A percentile compares a stretch with the other conserved stretches of the same genome.
phyloP scores from a whole-genome alignment of 2,329 filamentous ascomycete genomes.

The Gremmenia infestans region DNA sequence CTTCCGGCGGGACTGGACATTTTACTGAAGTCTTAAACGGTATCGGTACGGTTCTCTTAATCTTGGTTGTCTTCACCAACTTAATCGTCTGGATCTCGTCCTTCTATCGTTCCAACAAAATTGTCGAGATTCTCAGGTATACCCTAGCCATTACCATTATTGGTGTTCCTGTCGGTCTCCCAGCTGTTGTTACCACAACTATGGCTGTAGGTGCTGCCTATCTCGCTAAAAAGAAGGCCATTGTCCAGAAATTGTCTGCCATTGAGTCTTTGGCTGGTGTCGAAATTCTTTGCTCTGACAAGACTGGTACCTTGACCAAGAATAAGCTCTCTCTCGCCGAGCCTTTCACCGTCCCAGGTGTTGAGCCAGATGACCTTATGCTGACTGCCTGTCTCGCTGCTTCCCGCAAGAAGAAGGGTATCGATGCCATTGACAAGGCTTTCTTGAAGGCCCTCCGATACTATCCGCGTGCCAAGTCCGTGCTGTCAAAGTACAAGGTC shows the following conservation, averaged over 20 bases:
- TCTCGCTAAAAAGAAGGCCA: conserved; percentile 86
- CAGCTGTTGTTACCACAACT: conserved; percentile 87
- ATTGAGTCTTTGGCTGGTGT: conserved; percentile 91
- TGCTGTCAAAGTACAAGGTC: conserved; percentile 78
- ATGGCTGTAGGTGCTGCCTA: conserved; percentile 93
- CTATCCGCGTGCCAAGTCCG: conserved; percentile 77
- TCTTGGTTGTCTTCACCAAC: conserved; percentile 76
- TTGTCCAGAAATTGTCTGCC: conserved; percentile 86
- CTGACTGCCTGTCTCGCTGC: conserved; percentile 85
- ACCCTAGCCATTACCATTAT: conserved; percentile 87
- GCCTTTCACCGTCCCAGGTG: conserved; percentile 76
- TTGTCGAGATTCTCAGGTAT: conserved; percentile 75
- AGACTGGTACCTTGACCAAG: conserved; percentile 89
- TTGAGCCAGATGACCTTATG: conserved; percentile 85
- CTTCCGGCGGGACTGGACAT: conserved; percentile 70
- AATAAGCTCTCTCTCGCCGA: conserved; percentile 88
- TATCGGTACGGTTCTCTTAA: conserved; percentile 74
- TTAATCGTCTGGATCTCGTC: conserved; percentile 80
- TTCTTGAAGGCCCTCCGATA: conserved; percentile 80
- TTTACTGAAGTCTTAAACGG: conserved; percentile 89
- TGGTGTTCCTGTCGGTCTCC: conserved; percentile 88
- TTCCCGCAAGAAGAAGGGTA: conserved; percentile 92
- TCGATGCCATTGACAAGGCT: conserved; percentile 91
- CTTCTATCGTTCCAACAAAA: conserved; percentile 81
- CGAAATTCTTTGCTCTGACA: conserved; percentile 91